phyloP scores from a whole-genome alignment of 306 rosid genomes.

The Malus asiatica region DNA sequence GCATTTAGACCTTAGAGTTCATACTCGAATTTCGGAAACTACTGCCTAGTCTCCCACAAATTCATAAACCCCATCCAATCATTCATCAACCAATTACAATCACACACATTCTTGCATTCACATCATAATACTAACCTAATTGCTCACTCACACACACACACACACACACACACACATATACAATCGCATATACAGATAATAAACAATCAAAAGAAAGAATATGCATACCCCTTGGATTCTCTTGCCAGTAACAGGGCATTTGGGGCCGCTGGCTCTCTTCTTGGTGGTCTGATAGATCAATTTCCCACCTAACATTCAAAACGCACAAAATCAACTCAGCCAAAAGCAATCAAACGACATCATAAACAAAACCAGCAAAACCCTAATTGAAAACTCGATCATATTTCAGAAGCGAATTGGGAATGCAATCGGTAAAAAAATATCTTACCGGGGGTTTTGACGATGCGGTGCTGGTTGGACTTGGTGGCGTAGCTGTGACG shows the following conservation, averaged over 20 bases:
- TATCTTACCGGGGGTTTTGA: slow-evolving; percentile 69
- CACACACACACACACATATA: background rate
- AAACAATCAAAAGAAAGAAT: background rate
- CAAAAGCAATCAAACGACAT: background rate
- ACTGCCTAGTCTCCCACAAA: background rate
- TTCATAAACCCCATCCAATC: background rate
- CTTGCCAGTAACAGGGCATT: slow-evolving; percentile 91
- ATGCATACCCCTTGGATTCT: slow-evolving; percentile 82
- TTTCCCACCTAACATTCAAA: slow-evolving; percentile 55
- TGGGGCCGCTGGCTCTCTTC: slow-evolving; percentile 93
- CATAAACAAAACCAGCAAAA: no score
- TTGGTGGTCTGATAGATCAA: slow-evolving; percentile 75
- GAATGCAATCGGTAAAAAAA: background rate
- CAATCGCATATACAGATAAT: background rate
- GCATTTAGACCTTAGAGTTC: no score
- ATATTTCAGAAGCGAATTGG: background rate
- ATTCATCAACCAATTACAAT: background rate
- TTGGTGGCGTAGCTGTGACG: slow-evolving; percentile 88
- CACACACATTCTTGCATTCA: background rate
- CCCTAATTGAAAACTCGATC: background rate
- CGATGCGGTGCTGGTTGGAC: slow-evolving; percentile 78
- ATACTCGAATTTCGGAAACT: background rate
- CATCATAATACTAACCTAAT: background rate
- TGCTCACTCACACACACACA: background rate
- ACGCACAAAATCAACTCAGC: background rate